A percentile compares a stretch with the other conserved stretches of the same genome.
Evolutionary conservation across 1,284 basidiomycete species (phyloP).

Genomic region (Serendipita sp.): DNA sequence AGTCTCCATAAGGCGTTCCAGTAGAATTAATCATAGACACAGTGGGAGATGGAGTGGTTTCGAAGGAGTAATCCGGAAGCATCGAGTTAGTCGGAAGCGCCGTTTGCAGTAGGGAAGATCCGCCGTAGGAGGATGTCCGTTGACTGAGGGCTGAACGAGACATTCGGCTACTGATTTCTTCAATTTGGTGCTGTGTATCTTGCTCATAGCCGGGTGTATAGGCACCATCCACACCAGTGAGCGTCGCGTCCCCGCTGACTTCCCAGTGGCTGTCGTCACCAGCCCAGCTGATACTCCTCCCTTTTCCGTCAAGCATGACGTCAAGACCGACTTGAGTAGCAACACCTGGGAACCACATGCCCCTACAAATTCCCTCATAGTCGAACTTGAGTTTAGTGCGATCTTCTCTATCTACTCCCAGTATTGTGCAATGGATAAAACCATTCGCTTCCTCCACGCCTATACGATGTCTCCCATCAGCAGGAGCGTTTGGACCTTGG

Average conservation of each 20-base stretch:
- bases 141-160: conserved; percentile 25
- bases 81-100: conserved; percentile 46
- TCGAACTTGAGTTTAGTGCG: conserved; percentile 55
- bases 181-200: conserved; percentile 36
- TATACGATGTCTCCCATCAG: conserved; percentile 43
- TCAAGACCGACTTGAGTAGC: conserved; percentile 69
- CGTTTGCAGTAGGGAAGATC: conserved; percentile 50
- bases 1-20: conserved; percentile 38
- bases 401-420: conserved; percentile 36
- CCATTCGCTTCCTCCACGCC: conserved; percentile 51
- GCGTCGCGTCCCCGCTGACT: conserved; percentile 46
- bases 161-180: conserved; percentile 10
- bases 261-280: conserved; percentile 42
- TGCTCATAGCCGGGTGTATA: conserved; percentile 22
- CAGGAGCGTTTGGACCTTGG: neutral
- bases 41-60: conserved; percentile 39
- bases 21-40: conserved; percentile 40
- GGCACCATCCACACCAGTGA: conserved; percentile 46
- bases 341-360: conserved; percentile 66
- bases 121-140: conserved; percentile 26
- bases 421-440: conserved; percentile 45
- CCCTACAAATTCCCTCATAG: conserved; percentile 56
- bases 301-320: conserved; percentile 48
- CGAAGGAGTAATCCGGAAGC: conserved; percentile 58
- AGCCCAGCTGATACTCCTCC: conserved; percentile 52